These are phyloP conservation scores for Logfia minima DNA, from an alignment of 129 eudicot species.

Conservation along the genomic window DNA sequence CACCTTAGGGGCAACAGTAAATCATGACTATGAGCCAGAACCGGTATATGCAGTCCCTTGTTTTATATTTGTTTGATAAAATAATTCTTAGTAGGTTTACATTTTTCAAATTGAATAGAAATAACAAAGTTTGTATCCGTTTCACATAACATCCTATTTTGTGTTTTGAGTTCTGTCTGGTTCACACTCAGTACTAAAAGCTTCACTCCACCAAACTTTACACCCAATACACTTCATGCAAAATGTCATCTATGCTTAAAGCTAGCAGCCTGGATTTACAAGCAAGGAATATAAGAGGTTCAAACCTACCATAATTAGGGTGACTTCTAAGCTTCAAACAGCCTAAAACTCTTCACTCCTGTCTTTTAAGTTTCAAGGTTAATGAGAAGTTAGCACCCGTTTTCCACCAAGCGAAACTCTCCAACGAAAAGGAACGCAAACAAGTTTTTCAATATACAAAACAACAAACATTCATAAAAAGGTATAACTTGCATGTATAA, in stretches of 20 bases:
- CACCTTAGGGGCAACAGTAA: background rate
- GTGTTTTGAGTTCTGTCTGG: background rate
- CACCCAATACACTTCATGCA: background rate
- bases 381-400: background rate
- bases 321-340: conserved; percentile 28
- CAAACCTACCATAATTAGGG: conserved; percentile 15
- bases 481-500: conserved; percentile 19
- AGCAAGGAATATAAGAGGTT: conserved; percentile 18
- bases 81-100: background rate
- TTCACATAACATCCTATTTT: background rate
- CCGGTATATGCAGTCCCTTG: background rate
- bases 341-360: background rate
- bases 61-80: no score
- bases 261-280: conserved; percentile 17
- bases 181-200: background rate
- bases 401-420: background rate
- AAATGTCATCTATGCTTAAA: conserved; percentile 16
- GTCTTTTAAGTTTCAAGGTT: conserved; percentile 1
- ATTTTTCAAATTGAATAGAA: background rate
- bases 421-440: background rate
- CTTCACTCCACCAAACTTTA: conserved; percentile 7
- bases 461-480: background rate
- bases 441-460: background rate
- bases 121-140: background rate
- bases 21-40: background rate